These are phyloP conservation scores for Gentiana macrophylla DNA, from an alignment of 257 asterid species.

Conservation along the genomic window DNA sequence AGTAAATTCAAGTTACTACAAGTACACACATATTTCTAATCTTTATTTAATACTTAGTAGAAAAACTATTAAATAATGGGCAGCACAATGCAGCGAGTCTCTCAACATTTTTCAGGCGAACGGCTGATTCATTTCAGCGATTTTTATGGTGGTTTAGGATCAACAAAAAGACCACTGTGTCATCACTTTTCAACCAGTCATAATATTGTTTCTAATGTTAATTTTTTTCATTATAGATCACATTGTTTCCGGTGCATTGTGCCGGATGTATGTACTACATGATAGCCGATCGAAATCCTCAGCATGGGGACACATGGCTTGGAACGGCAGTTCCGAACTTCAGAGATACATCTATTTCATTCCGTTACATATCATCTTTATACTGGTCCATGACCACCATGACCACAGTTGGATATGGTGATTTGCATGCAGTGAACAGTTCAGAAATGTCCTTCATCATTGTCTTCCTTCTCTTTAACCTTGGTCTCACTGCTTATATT, in stretches of 20 bases:
- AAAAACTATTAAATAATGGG: too few relatives aligned
- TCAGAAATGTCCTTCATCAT: conserved; percentile 69
- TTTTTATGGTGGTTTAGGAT: too few relatives aligned
- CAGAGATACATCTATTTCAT: conserved; percentile 44
- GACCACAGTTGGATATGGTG: conserved; percentile 93
- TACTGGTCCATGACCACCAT: conserved; percentile 84
- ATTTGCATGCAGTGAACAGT: conserved; percentile 70
- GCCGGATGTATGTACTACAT: conserved; percentile 79
- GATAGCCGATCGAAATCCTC: conserved; percentile 59
- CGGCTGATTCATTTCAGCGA: too few relatives aligned
- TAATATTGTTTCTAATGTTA: too few relatives aligned
- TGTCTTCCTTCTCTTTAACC: conserved; percentile 67
- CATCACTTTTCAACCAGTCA: too few relatives aligned
- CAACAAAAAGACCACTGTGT: too few relatives aligned
- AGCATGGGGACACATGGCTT: conserved; percentile 73
- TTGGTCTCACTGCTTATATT: conserved; percentile 73
- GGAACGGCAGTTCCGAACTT: conserved; percentile 51
- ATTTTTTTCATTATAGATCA: conserved; percentile 34
- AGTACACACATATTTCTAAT: too few relatives aligned
- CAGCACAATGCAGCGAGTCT: too few relatives aligned
- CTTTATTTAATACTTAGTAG: too few relatives aligned
- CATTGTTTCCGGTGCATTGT: conserved; percentile 63
- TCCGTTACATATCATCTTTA: conserved; percentile 52
- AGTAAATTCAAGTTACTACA: conserved; percentile 18
- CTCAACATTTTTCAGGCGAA: too few relatives aligned